Conservation (phyloP, 768 basidiomycete genomes). For the Fomitopsis serialis region DNA sequence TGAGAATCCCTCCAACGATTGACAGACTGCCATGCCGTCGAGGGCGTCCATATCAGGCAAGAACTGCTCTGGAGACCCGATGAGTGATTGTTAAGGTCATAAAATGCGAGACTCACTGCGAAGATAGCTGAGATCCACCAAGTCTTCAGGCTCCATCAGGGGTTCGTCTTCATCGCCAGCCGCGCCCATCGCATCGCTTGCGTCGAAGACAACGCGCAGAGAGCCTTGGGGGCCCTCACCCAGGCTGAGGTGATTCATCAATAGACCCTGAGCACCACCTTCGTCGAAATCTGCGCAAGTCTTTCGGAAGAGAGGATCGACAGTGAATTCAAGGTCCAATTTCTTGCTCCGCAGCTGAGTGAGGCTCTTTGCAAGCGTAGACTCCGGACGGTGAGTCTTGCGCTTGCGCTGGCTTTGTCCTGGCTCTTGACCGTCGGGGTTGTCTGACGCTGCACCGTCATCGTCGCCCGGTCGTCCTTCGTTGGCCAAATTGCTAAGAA, state of each 20-base stretch:
- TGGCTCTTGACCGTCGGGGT: conserved; percentile 60
- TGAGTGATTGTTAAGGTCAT: neutral
- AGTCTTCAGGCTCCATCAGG: conserved; percentile 62
- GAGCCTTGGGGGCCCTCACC: conserved; percentile 76
- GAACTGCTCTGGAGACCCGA: conserved; percentile 48
- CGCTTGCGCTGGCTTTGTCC: conserved; percentile 51
- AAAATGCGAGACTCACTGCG: conserved; percentile 40
- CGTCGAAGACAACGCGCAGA: conserved; percentile 92
- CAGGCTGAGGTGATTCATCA: conserved; percentile 92
- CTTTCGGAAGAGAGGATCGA: conserved; percentile 97
- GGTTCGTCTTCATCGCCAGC: conserved; percentile 67
- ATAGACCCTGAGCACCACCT: conserved; percentile 89
- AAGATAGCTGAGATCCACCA: conserved; percentile 58
- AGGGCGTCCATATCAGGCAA: conserved; percentile 63
- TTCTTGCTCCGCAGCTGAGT: conserved; percentile 84
- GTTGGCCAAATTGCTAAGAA: conserved; percentile 80
- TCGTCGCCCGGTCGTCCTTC: conserved; percentile 55
- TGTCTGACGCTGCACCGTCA: conserved; percentile 55
- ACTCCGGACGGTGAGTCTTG: conserved; percentile 65
- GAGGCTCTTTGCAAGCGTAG: conserved; percentile 87
- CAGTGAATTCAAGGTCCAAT: conserved; percentile 90
- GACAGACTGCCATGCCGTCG: conserved; percentile 70
- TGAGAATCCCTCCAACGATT: conserved; percentile 75
- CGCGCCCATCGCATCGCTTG: conserved; percentile 82
- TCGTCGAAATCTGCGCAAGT: conserved; percentile 98